Conservation (phyloP, 75 land plant genomes). For the Adiantum capillusveneris region DNA sequence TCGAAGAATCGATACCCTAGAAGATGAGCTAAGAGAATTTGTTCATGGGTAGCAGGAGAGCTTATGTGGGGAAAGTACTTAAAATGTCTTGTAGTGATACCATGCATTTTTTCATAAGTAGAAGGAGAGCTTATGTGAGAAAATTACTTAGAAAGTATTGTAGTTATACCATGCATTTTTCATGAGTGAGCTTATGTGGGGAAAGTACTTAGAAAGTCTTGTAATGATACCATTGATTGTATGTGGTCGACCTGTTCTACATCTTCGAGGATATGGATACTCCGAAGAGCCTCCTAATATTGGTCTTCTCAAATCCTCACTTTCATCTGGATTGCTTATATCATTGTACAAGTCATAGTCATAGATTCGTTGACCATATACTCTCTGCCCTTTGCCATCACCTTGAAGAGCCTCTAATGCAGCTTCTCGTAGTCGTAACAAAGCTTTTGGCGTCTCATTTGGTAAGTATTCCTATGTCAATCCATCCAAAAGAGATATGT, state of each 20-base stretch:
- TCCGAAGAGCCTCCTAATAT: conserved; percentile 38
- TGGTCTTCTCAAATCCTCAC: conserved; percentile 14
- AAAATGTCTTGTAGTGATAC: no score
- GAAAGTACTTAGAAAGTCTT: no score
- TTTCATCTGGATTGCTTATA: conserved; percentile 46
- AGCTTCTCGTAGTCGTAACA: conserved; percentile 26
- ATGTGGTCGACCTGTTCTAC: conserved; percentile 52
- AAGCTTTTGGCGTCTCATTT: conserved; percentile 37
- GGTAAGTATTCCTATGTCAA: no score
- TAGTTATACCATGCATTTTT: no score
- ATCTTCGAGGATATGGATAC: conserved; percentile 52
- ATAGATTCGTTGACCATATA: conserved; percentile 42
- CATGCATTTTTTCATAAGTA: not conserved
- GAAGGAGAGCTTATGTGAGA: not conserved
- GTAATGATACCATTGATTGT: conserved; percentile 42
- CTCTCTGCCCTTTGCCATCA: conserved; percentile 32
- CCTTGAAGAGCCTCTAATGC: conserved; percentile 43
- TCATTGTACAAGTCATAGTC: conserved; percentile 68
- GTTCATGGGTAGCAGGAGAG: no score
- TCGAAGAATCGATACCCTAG: no score
- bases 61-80: no score
- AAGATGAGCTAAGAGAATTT: no score
- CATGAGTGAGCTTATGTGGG: no score
- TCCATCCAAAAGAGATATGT: no score
- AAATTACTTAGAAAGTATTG: no score